Conservation (phyloP, 2,329 filamentous ascomycete genomes). For the Trichoderma koningii region DNA sequence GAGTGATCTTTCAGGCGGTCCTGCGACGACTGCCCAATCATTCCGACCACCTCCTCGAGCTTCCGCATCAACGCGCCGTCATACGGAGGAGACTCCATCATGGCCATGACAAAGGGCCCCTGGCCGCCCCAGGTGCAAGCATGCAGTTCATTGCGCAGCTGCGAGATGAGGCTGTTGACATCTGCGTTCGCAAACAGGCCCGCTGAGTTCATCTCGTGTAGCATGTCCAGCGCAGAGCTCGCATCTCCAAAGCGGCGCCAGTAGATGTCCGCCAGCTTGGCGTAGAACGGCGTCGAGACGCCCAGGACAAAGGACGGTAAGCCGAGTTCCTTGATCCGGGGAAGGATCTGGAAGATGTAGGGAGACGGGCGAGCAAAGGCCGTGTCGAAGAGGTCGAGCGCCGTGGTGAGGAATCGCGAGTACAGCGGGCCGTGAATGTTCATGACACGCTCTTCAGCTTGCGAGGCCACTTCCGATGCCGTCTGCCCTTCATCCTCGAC, state of each 20-base stretch:
- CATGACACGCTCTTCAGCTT: conserved; percentile 46
- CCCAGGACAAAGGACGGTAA: conserved; percentile 72
- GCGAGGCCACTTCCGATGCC: background rate
- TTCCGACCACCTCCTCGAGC: conserved; percentile 34
- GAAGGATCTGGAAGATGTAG: conserved; percentile 62
- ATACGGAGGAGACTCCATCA: conserved; percentile 43
- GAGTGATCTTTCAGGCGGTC: conserved; percentile 22
- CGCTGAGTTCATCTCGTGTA: conserved; percentile 66
- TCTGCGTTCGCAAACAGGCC: conserved; percentile 59
- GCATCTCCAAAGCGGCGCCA: conserved; percentile 65
- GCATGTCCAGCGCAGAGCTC: conserved; percentile 53
- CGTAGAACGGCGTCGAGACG: conserved; percentile 69
- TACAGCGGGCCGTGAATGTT: conserved; percentile 66
- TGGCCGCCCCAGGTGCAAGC: conserved; percentile 43
- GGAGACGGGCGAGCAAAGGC: conserved; percentile 61
- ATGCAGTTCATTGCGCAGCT: conserved; percentile 41
- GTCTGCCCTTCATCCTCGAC: conserved; percentile 27
- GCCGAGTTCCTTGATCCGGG: conserved; percentile 67
- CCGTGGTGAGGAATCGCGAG: conserved; percentile 60
- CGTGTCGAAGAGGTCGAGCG: conserved; percentile 57
- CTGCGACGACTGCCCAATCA: conserved; percentile 27
- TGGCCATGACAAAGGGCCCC: conserved; percentile 44
- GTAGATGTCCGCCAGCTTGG: conserved; percentile 62
- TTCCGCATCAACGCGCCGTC: conserved; percentile 36
- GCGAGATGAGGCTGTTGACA: conserved; percentile 34